Evolutionary conservation across 805 yeast species (phyloP).

Genomic region (Jamesozyma spencerorum): DNA sequence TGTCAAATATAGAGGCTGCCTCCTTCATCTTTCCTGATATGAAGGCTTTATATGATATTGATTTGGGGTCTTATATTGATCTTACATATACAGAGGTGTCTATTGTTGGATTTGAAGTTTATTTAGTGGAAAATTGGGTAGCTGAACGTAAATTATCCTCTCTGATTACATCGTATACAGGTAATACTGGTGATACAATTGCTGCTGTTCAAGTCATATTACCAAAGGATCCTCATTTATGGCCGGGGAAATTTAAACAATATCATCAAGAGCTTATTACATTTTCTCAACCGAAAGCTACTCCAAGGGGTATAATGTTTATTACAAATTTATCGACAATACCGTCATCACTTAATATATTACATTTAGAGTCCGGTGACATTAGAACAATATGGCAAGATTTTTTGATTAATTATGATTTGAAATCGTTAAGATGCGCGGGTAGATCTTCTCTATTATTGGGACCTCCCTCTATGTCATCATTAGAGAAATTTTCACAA

Average conservation of each 20-base stretch:
- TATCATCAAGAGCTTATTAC: constrained; percentile 58
- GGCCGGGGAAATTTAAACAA: constrained; percentile 40
- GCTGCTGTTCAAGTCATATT: constrained; percentile 52
- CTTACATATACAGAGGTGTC: constrained; percentile 38
- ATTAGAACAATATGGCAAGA: constrained; percentile 40
- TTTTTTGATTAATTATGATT: constrained; percentile 67
- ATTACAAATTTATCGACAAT: constrained; percentile 77
- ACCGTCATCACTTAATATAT: constrained; percentile 63
- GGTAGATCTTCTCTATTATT: constrained; percentile 74
- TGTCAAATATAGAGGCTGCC: constrained; percentile 5
- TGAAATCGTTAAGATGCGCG: constrained; percentile 71
- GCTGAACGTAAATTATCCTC: constrained; percentile 60
- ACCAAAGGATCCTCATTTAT: constrained; percentile 27
- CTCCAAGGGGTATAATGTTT: constrained; percentile 52
- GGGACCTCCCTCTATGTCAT: constrained; percentile 65
- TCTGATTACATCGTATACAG: constrained; percentile 79
- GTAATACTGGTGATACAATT: constrained; percentile 57
- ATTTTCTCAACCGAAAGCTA: constrained; percentile 58
- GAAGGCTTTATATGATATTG: constrained; percentile 42
- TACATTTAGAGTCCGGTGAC: constrained; percentile 61
- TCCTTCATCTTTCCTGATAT: constrained; percentile 47
- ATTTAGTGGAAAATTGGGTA: constrained; percentile 93
- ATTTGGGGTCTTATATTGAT: constrained; percentile 35
- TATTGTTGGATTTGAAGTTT: constrained; percentile 73
- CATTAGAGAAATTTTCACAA: constrained; percentile 73